These are phyloP conservation scores for Babesia gibsoni DNA, from an alignment of 169 alveolate species.

Conservation along the genomic window DNA sequence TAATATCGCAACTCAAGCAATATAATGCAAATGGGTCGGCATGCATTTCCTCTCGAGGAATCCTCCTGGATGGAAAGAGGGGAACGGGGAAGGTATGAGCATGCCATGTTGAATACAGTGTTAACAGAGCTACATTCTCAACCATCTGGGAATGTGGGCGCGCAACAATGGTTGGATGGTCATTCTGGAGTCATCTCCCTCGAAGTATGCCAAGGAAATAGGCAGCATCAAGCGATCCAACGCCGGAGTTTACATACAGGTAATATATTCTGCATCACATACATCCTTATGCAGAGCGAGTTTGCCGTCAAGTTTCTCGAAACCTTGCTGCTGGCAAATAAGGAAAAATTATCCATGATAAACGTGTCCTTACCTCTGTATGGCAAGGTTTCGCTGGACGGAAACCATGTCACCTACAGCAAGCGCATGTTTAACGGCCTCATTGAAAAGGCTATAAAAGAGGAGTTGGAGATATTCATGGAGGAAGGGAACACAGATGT, in stretches of 20 bases:
- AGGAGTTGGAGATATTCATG: slow-evolving; percentile 64
- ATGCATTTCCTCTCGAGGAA: slow-evolving; percentile 29
- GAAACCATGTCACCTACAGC: slow-evolving; percentile 67
- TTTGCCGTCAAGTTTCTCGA: slow-evolving; percentile 72
- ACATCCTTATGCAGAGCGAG: slow-evolving; percentile 43
- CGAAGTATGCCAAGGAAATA: slow-evolving; percentile 70
- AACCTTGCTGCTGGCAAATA: slow-evolving; percentile 60
- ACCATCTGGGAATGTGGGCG: slow-evolving; percentile 76
- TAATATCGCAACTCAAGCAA: slow-evolving; percentile 65
- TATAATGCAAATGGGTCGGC: neutral
- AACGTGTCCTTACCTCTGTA: slow-evolving; percentile 39
- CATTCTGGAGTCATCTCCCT: slow-evolving; percentile 65
- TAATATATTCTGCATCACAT: neutral
- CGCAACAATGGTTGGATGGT: slow-evolving; percentile 75
- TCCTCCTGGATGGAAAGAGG: slow-evolving; percentile 75
- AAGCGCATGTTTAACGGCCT: slow-evolving; percentile 69
- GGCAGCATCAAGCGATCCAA: slow-evolving; percentile 73
- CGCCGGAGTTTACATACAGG: slow-evolving; percentile 76
- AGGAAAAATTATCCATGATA: slow-evolving; percentile 41
- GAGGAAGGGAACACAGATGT: slow-evolving; percentile 61
- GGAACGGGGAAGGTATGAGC: slow-evolving; percentile 73
- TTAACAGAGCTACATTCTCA: slow-evolving; percentile 65
- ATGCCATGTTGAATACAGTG: neutral
- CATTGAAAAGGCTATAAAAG: slow-evolving; percentile 64
- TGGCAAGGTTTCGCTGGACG: slow-evolving; percentile 70